A percentile compares a stretch with the other conserved stretches of the same genome.
Evolutionary conservation across 352 stramenopile genomes (phyloP).

Genomic region (Peronospora belbahrii): DNA sequence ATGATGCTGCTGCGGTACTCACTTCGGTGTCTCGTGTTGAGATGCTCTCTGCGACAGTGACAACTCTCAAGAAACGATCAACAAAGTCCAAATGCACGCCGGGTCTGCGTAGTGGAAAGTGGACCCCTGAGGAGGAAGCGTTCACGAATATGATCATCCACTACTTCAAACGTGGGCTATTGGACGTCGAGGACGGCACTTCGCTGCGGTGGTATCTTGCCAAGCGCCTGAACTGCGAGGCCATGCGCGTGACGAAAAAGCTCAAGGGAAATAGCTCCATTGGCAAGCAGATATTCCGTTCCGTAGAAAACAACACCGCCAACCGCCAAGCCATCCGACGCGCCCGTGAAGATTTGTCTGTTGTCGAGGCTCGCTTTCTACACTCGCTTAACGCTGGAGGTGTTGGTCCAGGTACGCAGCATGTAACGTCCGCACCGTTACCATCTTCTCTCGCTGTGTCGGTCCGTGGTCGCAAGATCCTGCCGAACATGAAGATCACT

Average conservation of each 20-base stretch:
- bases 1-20: constrained; percentile 15
- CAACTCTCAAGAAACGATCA: constrained; percentile 55
- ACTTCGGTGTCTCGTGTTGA: constrained; percentile 15
- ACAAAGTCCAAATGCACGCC: constrained; percentile 84
- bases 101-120: constrained; percentile 77
- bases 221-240: constrained; percentile 80
- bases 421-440: constrained; percentile 4
- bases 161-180: constrained; percentile 74
- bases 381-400: constrained; percentile 48
- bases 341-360: constrained; percentile 44
- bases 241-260: constrained; percentile 87
- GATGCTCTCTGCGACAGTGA: background rate
- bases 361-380: constrained; percentile 63
- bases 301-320: constrained; percentile 53
- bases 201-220: constrained; percentile 80
- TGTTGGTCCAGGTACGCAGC: constrained; percentile 11
- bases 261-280: constrained; percentile 85
- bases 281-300: constrained; percentile 83
- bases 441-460: constrained; percentile 25
- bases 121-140: constrained; percentile 72
- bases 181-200: constrained; percentile 77
- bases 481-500: constrained; percentile 20
- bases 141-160: constrained; percentile 84
- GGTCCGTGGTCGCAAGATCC: constrained; percentile 28
- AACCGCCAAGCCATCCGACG: constrained; percentile 48